Percentiles rank a stretch among this genome's conserved stretches.
These are phyloP conservation scores for Aurantiochytrium sp. DNA, from an alignment of 108 stramenopile genomes.

Conservation along the genomic window DNA sequence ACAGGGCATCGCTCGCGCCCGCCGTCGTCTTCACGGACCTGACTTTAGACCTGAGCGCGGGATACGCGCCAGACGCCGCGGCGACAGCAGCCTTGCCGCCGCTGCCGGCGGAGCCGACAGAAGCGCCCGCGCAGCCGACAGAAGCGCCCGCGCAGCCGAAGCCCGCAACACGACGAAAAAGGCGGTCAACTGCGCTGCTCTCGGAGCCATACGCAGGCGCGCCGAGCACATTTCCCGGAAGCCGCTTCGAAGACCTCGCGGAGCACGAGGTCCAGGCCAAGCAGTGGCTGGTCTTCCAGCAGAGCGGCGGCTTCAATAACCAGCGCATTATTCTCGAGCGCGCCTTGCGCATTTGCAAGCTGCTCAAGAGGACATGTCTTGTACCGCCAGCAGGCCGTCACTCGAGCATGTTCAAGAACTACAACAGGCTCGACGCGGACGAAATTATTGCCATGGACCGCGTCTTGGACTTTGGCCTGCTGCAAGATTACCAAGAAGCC, in stretches of 20 bases:
- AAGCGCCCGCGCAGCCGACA: not conserved
- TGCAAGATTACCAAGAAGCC: not conserved
- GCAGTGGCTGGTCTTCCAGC: not conserved
- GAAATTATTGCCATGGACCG: not conserved
- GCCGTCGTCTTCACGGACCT: not conserved
- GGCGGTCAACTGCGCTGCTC: not conserved
- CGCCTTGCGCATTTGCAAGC: not conserved
- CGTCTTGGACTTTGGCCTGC: not conserved
- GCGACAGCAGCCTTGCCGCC: no score
- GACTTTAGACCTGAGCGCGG: not conserved
- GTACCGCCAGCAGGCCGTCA: not conserved
- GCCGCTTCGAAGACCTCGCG: not conserved
- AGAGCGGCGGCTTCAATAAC: not conserved
- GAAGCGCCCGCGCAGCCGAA: not conserved
- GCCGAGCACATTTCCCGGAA: not conserved
- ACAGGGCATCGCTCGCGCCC: not conserved
- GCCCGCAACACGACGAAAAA: not conserved
- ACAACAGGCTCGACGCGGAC: not conserved
- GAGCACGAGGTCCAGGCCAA: not conserved
- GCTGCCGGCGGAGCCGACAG: not conserved
- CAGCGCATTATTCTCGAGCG: constrained; percentile 12
- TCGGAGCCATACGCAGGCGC: not conserved
- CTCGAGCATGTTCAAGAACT: constrained; percentile 12
- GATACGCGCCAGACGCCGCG: no score
- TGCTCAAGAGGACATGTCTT: not conserved